Conservation (phyloP, 176 grass and related monocot genomes). For the Hordeum vulgare region MorexV3_pseudomolecules_assembly NC_058522.1:140801097-140801596, state of each 20-base stretch:
- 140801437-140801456: conserved; percentile 9
- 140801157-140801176: neutral
- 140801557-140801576: too few relatives aligned
- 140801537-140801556: too few relatives aligned
- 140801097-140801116: neutral
- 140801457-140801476: too few relatives aligned
- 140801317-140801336: too few relatives aligned
- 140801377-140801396: neutral
- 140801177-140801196: neutral
- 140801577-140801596: neutral
- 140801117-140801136: neutral
- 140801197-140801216: neutral
- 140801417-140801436: neutral
- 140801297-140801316: too few relatives aligned
- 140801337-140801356: neutral
- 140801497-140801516: neutral
- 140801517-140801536: neutral
- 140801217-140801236: neutral
- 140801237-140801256: conserved; percentile 10
- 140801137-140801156: neutral
- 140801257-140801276: neutral
- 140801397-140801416: neutral
- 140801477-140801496: too few relatives aligned
- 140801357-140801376: too few relatives aligned
- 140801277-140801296: neutral